Base-by-base conservation (phyloP, 2,329 filamentous ascomycete genomes). In the Aspergillus quadricinctus region DNA sequence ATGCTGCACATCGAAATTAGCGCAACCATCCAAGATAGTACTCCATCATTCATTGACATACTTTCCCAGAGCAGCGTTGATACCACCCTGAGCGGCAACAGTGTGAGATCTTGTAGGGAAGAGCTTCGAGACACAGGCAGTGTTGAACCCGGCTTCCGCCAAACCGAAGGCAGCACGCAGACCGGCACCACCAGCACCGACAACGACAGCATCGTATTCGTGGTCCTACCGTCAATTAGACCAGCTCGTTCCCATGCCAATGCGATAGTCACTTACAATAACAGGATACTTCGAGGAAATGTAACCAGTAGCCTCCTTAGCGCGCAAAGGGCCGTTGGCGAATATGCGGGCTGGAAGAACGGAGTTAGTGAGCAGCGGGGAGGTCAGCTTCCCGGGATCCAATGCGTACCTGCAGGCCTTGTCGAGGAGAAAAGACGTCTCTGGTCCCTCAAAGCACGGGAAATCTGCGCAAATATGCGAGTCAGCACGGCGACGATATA, bases 171-270 rank as follows among this genome's bases (percentile, higher is more conserved):
- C 83, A 52, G 84, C 84, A 66, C 84, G 79, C 43, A 87, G 75
- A 67, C 84, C 84, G 59, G 84, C 83, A 67, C 84, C 84, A 60
- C 84, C 84, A 59, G 84, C 84, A 67, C 80, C 80, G 53, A 82
- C 91, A 59, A 99, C 94, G 68, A 99, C 83, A 61, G 93, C 93
- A 88, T 97, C 94, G 79, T 97, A 97, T 79, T 97, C 92, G 79
- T 99, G 94, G 76, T 97, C 94, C 86, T 92, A 71, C 28, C 60
- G 56, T 49, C 31, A 55, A 64, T 67, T 59, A 66, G 64, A 66
- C 48, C 50, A 46, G 4, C 4, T 27, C 2, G 28, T 31, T 25
- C 27, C 23, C 21, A 25, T 29, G 11, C 48, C 49, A 41, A n/a
- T 11, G 21, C 43, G 43, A 46, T 23, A 45, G 10, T 53, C 40